Percentiles rank a stretch among this genome's conserved stretches.
Evolutionary conservation across 2,329 filamentous ascomycete genomes (phyloP).

Genomic region (Penicillium janthinellum): DNA sequence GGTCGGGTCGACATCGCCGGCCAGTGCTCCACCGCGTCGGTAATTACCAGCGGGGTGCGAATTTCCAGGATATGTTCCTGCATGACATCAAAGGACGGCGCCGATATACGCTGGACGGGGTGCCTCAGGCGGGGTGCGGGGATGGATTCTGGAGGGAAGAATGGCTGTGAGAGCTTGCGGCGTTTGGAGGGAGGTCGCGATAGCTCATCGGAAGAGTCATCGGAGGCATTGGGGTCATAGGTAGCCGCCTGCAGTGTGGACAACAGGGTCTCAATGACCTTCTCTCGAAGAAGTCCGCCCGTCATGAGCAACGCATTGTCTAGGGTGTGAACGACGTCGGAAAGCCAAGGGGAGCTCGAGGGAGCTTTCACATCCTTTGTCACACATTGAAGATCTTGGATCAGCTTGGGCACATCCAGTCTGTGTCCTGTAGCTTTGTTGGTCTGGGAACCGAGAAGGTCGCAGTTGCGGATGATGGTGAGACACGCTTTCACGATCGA

Average conservation of each 20-base stretch:
- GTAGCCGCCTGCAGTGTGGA: constrained; percentile 31
- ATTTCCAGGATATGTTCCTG: constrained; percentile 58
- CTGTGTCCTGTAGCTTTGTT: not conserved
- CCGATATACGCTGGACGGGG: constrained; percentile 44
- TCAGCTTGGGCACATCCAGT: constrained; percentile 15
- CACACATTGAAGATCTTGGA: constrained; percentile 15
- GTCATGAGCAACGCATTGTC: constrained; percentile 78
- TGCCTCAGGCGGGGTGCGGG: constrained; percentile 38
- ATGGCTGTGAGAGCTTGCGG: constrained; percentile 33
- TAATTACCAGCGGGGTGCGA: constrained; percentile 68
- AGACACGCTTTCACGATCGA: constrained; percentile 51
- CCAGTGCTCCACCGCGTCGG: constrained; percentile 68
- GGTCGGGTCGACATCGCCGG: constrained; percentile 68
- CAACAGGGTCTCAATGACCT: constrained; percentile 43
- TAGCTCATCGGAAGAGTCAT: not conserved
- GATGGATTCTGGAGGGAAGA: constrained; percentile 38
- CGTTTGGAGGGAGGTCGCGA: constrained; percentile 28
- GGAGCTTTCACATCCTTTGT: constrained; percentile 20
- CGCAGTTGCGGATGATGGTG: constrained; percentile 30
- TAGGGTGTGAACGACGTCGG: constrained; percentile 64
- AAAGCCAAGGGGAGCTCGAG: constrained; percentile 50
- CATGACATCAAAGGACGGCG: constrained; percentile 61
- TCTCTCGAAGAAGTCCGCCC: constrained; percentile 62
- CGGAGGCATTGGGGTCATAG: constrained; percentile 8
- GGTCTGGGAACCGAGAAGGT: constrained; percentile 17